Evolutionary conservation across 2,329 filamentous ascomycete genomes (phyloP).

Genomic region (Phialemonium atrogriseum): DNA sequence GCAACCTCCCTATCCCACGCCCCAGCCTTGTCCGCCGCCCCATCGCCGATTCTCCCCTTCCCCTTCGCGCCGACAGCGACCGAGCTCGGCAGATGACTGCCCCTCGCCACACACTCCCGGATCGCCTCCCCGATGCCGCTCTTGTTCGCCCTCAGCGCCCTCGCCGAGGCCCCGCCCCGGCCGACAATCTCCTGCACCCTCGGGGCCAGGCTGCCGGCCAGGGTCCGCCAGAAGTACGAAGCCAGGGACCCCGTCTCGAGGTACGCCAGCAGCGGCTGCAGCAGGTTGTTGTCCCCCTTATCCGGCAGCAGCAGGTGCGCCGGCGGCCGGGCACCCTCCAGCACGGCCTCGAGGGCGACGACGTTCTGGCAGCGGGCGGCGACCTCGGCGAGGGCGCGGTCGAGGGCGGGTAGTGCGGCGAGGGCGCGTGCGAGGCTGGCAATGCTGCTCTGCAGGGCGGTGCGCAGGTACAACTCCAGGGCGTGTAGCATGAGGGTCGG

Average conservation of each 20-base stretch:
- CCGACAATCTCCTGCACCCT: conserved; percentile 79
- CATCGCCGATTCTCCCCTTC: conserved; percentile 32
- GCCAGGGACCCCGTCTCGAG: conserved; percentile 82
- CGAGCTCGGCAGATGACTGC: conserved; percentile 59
- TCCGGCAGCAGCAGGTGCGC: conserved; percentile 54
- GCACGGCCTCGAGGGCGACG: conserved; percentile 73
- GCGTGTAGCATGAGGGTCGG: conserved; percentile 68
- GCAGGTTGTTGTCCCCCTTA: conserved; percentile 36
- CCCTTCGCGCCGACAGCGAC: conserved; percentile 30
- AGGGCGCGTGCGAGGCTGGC: conserved; percentile 68
- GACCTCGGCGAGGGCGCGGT: conserved; percentile 74
- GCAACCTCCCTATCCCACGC: conserved; percentile 87
- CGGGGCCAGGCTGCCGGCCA: conserved; percentile 68
- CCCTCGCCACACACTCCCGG: conserved; percentile 72
- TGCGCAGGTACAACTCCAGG: conserved; percentile 74
- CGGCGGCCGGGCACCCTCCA: conserved; percentile 61
- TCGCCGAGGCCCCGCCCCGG: conserved; percentile 73
- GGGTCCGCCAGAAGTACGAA: conserved; percentile 87
- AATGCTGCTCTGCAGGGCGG: conserved; percentile 69
- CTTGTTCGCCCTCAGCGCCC: conserved; percentile 70
- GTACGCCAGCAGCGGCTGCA: conserved; percentile 64
- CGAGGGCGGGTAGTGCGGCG: conserved; percentile 70
- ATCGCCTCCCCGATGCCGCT: conserved; percentile 69
- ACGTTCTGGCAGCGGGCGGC: conserved; percentile 83
- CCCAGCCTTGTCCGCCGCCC: conserved; percentile 31